A percentile compares a stretch with the other conserved stretches of the same genome.
These are phyloP conservation scores for Pyropia haitanensis DNA, from an alignment of 23 red algal genomes.

Conservation along the genomic window DNA sequence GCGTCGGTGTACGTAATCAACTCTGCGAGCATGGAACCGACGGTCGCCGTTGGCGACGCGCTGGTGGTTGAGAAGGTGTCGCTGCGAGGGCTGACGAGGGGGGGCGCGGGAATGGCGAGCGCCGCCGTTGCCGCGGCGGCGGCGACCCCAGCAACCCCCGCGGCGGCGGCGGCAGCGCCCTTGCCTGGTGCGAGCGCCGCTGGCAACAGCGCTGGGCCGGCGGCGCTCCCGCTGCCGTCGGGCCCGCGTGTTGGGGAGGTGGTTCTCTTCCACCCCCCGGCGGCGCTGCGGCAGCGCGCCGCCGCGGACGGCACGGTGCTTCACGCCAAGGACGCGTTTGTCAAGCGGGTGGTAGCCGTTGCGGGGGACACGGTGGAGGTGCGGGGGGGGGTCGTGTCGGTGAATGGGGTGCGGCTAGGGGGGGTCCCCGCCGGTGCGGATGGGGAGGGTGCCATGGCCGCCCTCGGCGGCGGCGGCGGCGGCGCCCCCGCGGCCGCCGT, in stretches of 20 bases:
- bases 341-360: constrained; percentile 81
- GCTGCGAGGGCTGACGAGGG: not conserved
- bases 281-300: constrained; percentile 5
- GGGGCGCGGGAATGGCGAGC: not conserved
- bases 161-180: too few relatives aligned
- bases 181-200: too few relatives aligned
- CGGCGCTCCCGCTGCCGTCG: constrained; percentile 55
- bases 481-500: too few relatives aligned
- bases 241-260: constrained; percentile 19
- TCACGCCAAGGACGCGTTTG: constrained; percentile 15
- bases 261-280: constrained; percentile 32
- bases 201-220: constrained; percentile 14
- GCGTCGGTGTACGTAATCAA: constrained; percentile 42
- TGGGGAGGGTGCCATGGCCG: too few relatives aligned
- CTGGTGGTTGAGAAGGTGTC: constrained; percentile 81
- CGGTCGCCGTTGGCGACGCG: constrained; percentile 68
- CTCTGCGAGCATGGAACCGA: constrained; percentile 67
- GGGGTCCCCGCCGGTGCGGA: too few relatives aligned
- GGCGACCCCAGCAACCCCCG: not conserved
- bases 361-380: constrained; percentile 59
- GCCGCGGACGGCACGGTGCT: not conserved
- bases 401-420: constrained; percentile 35
- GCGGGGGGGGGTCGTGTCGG: constrained; percentile 32
- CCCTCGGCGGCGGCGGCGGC: too few relatives aligned
- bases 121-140: constrained; percentile 10